Conservation (phyloP, 2,329 filamentous ascomycete genomes). For the Colletotrichum sansevieriae region DNA sequence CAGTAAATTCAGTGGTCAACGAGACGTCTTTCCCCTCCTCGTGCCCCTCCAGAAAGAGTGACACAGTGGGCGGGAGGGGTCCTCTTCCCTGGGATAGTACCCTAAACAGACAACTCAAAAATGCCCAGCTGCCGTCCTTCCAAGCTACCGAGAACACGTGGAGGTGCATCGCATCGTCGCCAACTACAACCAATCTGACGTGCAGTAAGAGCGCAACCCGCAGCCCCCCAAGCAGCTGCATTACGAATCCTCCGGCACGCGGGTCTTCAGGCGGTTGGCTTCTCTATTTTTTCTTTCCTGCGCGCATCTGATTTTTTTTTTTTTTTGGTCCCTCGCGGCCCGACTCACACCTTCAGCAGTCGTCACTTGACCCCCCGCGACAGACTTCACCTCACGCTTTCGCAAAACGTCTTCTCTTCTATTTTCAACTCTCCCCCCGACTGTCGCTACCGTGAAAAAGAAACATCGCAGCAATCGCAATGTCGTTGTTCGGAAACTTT, state of each 20-base stretch:
- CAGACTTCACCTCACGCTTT: neutral
- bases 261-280: neutral
- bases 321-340: conserved; percentile 21
- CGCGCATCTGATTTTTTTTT: conserved; percentile 12
- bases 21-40: no score
- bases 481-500: conserved; percentile 44
- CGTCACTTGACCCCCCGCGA: conserved; percentile 36
- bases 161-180: conserved; percentile 17
- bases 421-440: neutral
- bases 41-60: neutral
- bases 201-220: conserved; percentile 17
- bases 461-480: neutral
- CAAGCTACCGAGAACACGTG: conserved; percentile 28
- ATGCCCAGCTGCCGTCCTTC: conserved; percentile 9
- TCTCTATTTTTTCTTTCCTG: conserved; percentile 5
- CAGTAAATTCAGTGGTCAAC: no score
- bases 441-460: conserved; percentile 30
- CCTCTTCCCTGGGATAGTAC: neutral
- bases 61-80: no score
- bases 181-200: conserved; percentile 38
- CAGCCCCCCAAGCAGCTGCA: conserved; percentile 25
- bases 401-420: neutral
- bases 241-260: conserved; percentile 33
- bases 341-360: conserved; percentile 7
- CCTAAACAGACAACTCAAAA: neutral